phyloP scores from a whole-genome alignment of 257 asterid species.

The Plantago ovata region DNA sequence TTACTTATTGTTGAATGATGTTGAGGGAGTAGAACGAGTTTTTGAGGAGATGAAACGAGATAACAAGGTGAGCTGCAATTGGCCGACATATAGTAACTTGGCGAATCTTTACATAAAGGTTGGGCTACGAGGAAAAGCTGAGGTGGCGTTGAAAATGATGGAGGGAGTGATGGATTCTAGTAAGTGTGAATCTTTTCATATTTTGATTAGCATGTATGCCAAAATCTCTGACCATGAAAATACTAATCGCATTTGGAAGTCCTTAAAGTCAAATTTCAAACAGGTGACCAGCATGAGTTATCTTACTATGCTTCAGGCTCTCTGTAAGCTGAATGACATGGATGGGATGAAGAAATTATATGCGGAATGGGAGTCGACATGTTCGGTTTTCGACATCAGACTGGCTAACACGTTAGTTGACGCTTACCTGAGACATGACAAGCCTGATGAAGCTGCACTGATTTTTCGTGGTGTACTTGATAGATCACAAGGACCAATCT shows the following conservation, averaged over 20 bases:
- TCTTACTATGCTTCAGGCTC: conserved; percentile 63
- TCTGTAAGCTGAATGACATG: conserved; percentile 48
- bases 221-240: conserved; percentile 45
- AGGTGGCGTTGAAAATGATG: conserved; percentile 46
- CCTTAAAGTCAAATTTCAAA: conserved; percentile 41
- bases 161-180: conserved; percentile 52
- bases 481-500: conserved; percentile 54
- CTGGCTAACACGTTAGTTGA: conserved; percentile 45
- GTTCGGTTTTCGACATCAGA: conserved; percentile 49
- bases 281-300: conserved; percentile 55
- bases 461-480: conserved; percentile 29
- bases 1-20: conserved; percentile 42
- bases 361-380: conserved; percentile 64
- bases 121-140: conserved; percentile 61
- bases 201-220: conserved; percentile 62
- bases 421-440: conserved; percentile 40
- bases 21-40: conserved; percentile 66
- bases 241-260: conserved; percentile 64
- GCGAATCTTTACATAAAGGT: conserved; percentile 48
- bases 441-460: conserved; percentile 57
- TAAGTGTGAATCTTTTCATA: conserved; percentile 56
- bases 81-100: conserved; percentile 76
- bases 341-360: conserved; percentile 58
- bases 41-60: conserved; percentile 62
- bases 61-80: conserved; percentile 38